These are phyloP conservation scores for Pseudogymnoascus pannorum DNA, from an alignment of 2,329 filamentous ascomycete genomes.

Conservation along the genomic window DNA sequence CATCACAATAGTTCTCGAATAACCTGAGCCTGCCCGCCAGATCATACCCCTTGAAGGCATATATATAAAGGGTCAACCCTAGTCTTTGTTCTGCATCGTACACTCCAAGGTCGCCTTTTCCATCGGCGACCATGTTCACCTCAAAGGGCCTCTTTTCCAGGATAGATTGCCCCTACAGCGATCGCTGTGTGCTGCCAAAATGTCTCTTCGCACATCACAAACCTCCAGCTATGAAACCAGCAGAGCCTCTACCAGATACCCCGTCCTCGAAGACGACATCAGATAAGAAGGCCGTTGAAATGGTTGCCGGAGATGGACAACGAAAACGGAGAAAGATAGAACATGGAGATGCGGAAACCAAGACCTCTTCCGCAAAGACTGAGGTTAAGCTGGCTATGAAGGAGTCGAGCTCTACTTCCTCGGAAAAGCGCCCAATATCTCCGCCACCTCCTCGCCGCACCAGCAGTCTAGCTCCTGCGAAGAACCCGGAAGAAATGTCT, in stretches of 20 bases:
- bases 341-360: conserved; percentile 9
- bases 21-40: neutral
- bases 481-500: conserved; percentile 14
- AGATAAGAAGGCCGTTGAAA: neutral
- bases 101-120: neutral
- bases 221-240: neutral
- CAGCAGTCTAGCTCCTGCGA: conserved; percentile 9
- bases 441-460: conserved; percentile 24
- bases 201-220: conserved; percentile 27
- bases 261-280: neutral
- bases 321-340: conserved; percentile 28
- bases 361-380: neutral
- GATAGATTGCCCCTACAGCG: conserved; percentile 25
- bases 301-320: conserved; percentile 26
- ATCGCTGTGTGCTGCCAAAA: conserved; percentile 26
- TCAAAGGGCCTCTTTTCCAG: conserved; percentile 27
- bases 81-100: neutral
- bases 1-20: neutral
- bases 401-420: conserved; percentile 3
- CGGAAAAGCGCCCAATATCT: conserved; percentile 21
- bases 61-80: neutral
- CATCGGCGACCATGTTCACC: conserved; percentile 25
- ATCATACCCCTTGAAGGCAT: neutral
- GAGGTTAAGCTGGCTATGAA: neutral
- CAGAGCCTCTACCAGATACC: neutral